A percentile compares a stretch with the other conserved stretches of the same genome.
These are phyloP conservation scores for Chrysanthemum seticuspe DNA, from an alignment of 129 eudicot genomes.

Conservation along the genomic window DNA sequence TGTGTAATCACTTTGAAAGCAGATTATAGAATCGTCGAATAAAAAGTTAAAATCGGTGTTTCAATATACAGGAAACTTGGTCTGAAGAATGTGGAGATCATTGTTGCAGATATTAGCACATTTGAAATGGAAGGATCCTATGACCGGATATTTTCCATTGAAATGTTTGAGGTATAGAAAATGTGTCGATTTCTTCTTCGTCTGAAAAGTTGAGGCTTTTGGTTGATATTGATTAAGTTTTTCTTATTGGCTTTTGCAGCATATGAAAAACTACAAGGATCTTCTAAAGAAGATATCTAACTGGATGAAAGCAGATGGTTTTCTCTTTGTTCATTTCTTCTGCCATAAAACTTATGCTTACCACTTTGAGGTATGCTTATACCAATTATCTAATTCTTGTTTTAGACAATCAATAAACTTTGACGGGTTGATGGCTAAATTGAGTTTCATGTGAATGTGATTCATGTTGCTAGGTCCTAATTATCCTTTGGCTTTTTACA, in stretches of 20 bases:
- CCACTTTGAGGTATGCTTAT: conserved; percentile 80
- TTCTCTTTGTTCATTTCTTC: conserved; percentile 84
- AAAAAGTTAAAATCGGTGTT: neutral
- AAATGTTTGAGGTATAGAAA: conserved; percentile 92
- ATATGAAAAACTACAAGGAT: conserved; percentile 86
- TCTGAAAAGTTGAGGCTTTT: neutral
- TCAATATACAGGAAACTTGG: conserved; percentile 51
- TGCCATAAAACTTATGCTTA: conserved; percentile 94
- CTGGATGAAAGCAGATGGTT: conserved; percentile 82
- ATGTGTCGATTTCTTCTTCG: neutral
- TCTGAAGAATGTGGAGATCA: conserved; percentile 74
- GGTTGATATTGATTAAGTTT: conserved; percentile 16
- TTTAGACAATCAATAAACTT: neutral
- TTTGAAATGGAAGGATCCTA: conserved; percentile 92
- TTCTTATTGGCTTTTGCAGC: conserved; percentile 47
- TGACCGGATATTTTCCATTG: conserved; percentile 93
- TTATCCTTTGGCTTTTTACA: no score
- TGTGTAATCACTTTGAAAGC: neutral
- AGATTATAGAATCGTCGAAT: no score
- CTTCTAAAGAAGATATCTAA: conserved; percentile 88
- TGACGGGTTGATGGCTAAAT: no score
- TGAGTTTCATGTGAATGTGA: no score
- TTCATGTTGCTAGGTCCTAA: no score
- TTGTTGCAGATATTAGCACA: conserved; percentile 89
- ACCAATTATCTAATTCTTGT: neutral